Evolutionary conservation across 768 basidiomycete genomes (phyloP).

Genomic region (Xerocomellus amylosporus): DNA sequence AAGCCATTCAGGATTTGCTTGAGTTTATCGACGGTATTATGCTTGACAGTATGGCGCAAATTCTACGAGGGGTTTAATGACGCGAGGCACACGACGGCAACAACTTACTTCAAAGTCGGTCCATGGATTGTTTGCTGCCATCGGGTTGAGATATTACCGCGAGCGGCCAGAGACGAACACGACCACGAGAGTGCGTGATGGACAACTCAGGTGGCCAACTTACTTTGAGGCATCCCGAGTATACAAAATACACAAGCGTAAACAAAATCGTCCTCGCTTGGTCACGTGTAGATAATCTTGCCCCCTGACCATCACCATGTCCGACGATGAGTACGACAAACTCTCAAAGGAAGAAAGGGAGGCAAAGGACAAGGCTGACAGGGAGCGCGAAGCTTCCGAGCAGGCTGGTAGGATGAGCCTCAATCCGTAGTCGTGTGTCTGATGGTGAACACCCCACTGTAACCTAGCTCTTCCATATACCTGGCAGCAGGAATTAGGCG

Average conservation of each 20-base stretch:
- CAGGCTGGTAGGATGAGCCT: conserved; percentile 67
- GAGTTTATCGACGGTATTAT: conserved; percentile 81
- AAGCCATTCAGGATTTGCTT: conserved; percentile 77
- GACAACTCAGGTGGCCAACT: conserved; percentile 7
- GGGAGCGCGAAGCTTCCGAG: conserved; percentile 69
- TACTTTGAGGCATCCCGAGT: conserved; percentile 17
- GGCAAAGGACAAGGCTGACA: conserved; percentile 62
- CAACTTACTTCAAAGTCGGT: conserved; percentile 67
- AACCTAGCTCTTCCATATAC: conserved; percentile 76
- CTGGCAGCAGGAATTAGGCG: conserved; percentile 89
- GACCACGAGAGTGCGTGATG: conserved; percentile 11
- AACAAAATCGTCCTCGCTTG: conserved; percentile 20
- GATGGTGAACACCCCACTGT: conserved; percentile 13
- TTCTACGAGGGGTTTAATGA: conserved; percentile 42
- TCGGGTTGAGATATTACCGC: conserved; percentile 30
- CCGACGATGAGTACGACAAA: conserved; percentile 65
- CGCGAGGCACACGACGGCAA: conserved; percentile 4
- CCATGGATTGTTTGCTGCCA: conserved; percentile 66
- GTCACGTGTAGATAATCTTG: conserved; percentile 32
- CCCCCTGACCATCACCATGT: conserved; percentile 29
- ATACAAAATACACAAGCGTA: conserved; percentile 32
- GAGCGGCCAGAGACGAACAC: conserved; percentile 5
- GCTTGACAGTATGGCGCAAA: conserved; percentile 66
- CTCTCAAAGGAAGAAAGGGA: conserved; percentile 76
- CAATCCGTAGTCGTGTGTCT: conserved; percentile 19